Base-by-base conservation (phyloP, 768 basidiomycete genomes). In the Tulasnella sp. region DNA sequence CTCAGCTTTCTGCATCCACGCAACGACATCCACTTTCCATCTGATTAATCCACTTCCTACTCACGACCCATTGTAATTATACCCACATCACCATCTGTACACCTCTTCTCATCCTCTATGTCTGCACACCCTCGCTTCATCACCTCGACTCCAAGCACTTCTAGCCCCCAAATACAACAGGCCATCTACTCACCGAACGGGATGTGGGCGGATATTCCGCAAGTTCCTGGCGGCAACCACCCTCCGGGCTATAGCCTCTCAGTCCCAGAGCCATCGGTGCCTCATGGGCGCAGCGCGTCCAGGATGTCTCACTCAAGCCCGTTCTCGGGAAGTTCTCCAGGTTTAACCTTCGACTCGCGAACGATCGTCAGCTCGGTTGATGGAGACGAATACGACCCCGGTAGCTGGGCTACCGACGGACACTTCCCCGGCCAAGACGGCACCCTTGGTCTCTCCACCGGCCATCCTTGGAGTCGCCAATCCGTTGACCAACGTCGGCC, bases 351-450 rank as follows among this genome's bases (percentile, higher is more conserved):
- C n/a, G 60, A 64, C 60, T 64, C 60, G n/a, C 28, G 60, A 64
- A 64, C 60, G 1, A 64, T 64, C 60, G 8, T 64, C 60, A 64
- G 60, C 60, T 64, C 60, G 2, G 60, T 64, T 64, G 60, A 64
- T 18, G 60, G 28, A 34, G 60, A 64, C 31, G 60, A 64, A 64
- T 34, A 28, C 28, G 60, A 28, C 31, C 60, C 60, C n/a, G 60
- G 28, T 31, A 64, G 60, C 60, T 64, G 60, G 60, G 60, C 31
- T 64, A 64, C 60, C 31, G 60, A 64, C 60, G 60, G n/a, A 14
- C 60, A 31, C 3, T 8, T 4, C 28, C 28, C 34, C 8, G 31
- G 28, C 31, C 60, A 64, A 24, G n/a, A 28, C 28, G n/a, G 31
- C n/a, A 24, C 24, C 12, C 60, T 64, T 16, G 60, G 60, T 34